Base-by-base conservation (phyloP, 257 asterid genomes). In the Solanum gracilifrons region DNA sequence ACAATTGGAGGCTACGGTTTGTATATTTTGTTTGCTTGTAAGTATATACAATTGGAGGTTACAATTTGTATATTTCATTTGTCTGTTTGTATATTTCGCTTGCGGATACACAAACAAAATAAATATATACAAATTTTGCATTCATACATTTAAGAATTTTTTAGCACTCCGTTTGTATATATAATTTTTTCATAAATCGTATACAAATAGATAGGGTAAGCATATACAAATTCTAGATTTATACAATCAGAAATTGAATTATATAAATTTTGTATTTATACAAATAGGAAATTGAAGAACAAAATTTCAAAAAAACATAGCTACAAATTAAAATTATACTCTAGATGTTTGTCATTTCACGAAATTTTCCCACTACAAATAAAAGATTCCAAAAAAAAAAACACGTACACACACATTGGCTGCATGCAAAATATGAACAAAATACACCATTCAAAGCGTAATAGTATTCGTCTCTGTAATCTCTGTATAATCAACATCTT, bases 401-500 rank as follows among this genome's bases (percentile, higher is more conserved):
- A 36, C 18, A 36, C 3, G 13, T 5, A 9, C 15, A 33, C 3
- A 13, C 39, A 9, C 46, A 7, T 33, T 21, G 33, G 21, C 4
- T 74, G 84, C 84, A 79, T 39, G 37, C 6, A 46, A 6, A 27
- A 18, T 29, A 27, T 33, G 55, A 74, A 15, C 23, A 37, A 2
- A 11, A 3, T 13, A 69, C 35, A 21, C 25, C 20, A 11, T 23
- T 84, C 64, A 94, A 74, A 93, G 88, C 35, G 89, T 83, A 13
- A 95, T 94, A 32, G 90, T 89, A 85, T 94, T 92, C 43, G 88
- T 88, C 13, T 85, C 29, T 16, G 83, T 31, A 1, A 95, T 91
- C 93, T 97, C 99, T 0, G 98, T 97, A 58, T 95, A 83, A 93
- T 95, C 99, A 89, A 64, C 16, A 6, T 55, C 80, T 12, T 82